Evolutionary conservation across 1,139 yeast genomes (phyloP), one percentile per base, ranked within the genome.

Genomic region (Sugiyamaella neomexicana): DNA sequence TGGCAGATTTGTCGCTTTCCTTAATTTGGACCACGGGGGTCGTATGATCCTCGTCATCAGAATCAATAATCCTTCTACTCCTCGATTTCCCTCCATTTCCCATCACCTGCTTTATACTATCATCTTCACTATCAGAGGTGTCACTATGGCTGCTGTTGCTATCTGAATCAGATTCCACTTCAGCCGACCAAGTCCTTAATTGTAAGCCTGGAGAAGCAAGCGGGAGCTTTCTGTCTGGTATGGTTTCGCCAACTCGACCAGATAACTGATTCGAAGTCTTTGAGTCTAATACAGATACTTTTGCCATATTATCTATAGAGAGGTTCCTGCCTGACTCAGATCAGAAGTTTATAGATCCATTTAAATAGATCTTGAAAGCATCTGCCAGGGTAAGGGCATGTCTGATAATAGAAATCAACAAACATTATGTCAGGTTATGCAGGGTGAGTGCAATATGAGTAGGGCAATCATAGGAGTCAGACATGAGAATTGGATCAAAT

Each of bases 91-190:
- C 27, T 12, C 16, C 17, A 20, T 23, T 9, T 3, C 48, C 48
- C 31, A 44, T 20, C 12, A 44, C 48, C 15, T 44, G 48, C 12
- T 16, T 15, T 15, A 44, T 44, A 44, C 48, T 44, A 12, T 44
- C 48, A 34, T 44, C 38, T 20, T 44, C 48, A 40, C 32, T 25
- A 25, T 40, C 44, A 44, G 31, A 20, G 9, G 15, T 5, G 15
- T 13, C 12, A 32, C 31, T 39, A 32, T 9, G 3, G 7, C 16
- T 20, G 25, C 31, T 32, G 12, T 32, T 39, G 34, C 20, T 32
- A 16, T 44, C 40, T 12, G 39, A n/a, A 5, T 44, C 13, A 7
- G 32, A 5, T 23, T 23, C 16, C 5, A n/a, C n/a, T 7, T 31
- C 36, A n/a, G 16, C 13, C 16, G 16, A 7, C 8, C 16, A 13